Conservation (phyloP, 306 rosid genomes). For the Dryas alaskensis region DNA sequence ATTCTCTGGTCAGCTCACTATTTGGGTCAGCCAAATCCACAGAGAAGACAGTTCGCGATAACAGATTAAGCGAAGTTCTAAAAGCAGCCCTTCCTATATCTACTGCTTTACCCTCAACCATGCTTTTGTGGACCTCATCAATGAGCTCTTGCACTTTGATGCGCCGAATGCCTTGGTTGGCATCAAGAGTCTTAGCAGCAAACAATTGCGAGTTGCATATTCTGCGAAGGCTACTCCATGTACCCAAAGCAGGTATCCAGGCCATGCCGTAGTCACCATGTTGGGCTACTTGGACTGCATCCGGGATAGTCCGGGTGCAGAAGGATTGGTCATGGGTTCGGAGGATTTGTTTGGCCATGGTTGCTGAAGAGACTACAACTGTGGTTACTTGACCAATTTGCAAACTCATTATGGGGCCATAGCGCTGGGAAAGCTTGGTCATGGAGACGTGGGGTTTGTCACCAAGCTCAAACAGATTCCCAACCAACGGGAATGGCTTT, state of each 20-base stretch:
- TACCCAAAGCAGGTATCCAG: constrained; percentile 23
- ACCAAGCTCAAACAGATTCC: constrained; percentile 20
- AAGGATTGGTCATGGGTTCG: constrained; percentile 14
- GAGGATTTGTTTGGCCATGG: constrained; percentile 5
- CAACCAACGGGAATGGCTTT: constrained; percentile 30
- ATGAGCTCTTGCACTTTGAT: constrained; percentile 9
- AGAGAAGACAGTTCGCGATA: constrained; percentile 31
- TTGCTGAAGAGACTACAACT: constrained; percentile 16
- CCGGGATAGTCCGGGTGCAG: constrained; percentile 25
- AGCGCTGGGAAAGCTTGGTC: background rate
- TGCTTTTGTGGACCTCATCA: background rate
- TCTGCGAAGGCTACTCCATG: constrained; percentile 29
- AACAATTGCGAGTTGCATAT: too few species aligned
- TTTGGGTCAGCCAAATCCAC: constrained; percentile 17
- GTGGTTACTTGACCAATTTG: constrained; percentile 29
- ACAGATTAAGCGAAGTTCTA: constrained; percentile 11
- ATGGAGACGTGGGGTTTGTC: too few species aligned
- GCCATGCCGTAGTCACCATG: constrained; percentile 16
- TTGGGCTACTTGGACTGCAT: background rate
- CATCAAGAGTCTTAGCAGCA: too few species aligned
- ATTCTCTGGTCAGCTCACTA: constrained; percentile 17
- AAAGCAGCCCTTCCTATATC: constrained; percentile 21
- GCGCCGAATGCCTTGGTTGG: background rate
- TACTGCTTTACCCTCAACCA: constrained; percentile 9
- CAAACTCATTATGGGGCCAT: constrained; percentile 31